A percentile compares a stretch with the other conserved stretches of the same genome.
These are phyloP conservation scores for Aspergillus terreus DNA, from an alignment of 2,329 filamentous ascomycete species.

Conservation along the genomic window DNA sequence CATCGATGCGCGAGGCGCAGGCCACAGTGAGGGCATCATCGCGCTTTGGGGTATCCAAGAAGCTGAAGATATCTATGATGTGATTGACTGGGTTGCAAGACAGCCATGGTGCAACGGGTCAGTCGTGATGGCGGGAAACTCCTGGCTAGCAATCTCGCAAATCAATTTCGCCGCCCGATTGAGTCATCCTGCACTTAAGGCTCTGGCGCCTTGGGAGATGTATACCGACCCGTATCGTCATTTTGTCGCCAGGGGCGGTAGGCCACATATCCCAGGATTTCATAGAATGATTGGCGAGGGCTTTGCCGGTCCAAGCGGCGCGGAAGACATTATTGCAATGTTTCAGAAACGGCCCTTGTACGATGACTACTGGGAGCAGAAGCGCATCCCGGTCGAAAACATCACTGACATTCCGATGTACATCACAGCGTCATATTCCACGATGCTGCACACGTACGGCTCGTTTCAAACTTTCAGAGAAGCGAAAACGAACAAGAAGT, in stretches of 20 bases:
- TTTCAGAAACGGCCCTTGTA: not conserved
- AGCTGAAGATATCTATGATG: constrained; percentile 6
- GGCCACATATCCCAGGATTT: not conserved
- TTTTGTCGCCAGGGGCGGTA: not conserved
- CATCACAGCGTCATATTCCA: not conserved
- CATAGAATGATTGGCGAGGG: not conserved
- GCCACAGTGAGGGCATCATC: not conserved
- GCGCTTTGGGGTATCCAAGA: not conserved
- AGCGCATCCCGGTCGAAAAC: not conserved
- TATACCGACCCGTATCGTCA: not conserved
- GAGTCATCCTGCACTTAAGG: not conserved
- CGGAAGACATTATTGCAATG: not conserved
- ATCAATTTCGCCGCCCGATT: constrained; percentile 2
- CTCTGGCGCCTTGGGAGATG: not conserved
- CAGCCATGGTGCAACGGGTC: constrained; percentile 11
- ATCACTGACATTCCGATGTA: not conserved
- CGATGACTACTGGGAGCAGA: not conserved
- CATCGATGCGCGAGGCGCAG: not conserved
- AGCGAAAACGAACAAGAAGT: not conserved
- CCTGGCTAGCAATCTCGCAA: constrained; percentile 10
- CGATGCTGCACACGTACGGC: not conserved
- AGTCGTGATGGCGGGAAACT: constrained; percentile 12
- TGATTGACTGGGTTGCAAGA: constrained; percentile 9
- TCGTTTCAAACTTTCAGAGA: not conserved
- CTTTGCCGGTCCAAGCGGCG: not conserved